Base-by-base conservation (phyloP, 1,284 basidiomycete genomes). In the Dichomitus squalens region DNA sequence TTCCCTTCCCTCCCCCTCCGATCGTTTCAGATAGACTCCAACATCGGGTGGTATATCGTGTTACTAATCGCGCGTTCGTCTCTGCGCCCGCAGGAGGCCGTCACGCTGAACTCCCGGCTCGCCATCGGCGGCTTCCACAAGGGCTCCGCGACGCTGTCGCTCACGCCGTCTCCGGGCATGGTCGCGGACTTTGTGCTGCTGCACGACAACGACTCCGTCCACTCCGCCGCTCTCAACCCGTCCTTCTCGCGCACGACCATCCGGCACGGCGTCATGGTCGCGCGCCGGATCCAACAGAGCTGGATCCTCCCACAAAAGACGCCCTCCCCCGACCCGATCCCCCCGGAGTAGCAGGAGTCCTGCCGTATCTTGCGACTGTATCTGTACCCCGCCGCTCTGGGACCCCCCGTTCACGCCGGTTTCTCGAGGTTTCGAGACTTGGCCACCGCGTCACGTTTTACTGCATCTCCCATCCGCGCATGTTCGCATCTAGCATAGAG, bases 171-270 rank as follows among this genome's bases (percentile, higher is more conserved):
- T 25, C 55, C 69, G 29, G 79, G 79, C 27, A 76, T 78, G 61
- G 71, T 70, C 16, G 82, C 85, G 7, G 81, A 87, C 70, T 84
- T 87, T 55, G 79, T 86, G n/a, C 72, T 87, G 52, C 72, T 87
- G 52, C 83, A 84, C 63, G 77, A 75, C 29, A 77, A 77, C 58
- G 64, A 67, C 35, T 70, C 73, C n/a, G 65, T 83, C 46, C 78
- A 78, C 60, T 73, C 75, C 50, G 80, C 76, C 7, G 79, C 79
- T 7, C 75, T 85, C 29, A 76, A 76, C 59, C 85, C 84, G 25
- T 69, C 73, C 52, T 82, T 71, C 52, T 68, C 70, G 47, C 71
- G 77, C 43, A 78, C 73, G n/a, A 77, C 75, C 31, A 84, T 85
- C 55, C 69, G 66, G 49, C 60, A 51, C 31, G 70, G 71, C 2